Evolutionary conservation across 345 rosid genomes (phyloP), one percentile per base, ranked within the genome.

Genomic region (Pseudoturritis turrita): DNA sequence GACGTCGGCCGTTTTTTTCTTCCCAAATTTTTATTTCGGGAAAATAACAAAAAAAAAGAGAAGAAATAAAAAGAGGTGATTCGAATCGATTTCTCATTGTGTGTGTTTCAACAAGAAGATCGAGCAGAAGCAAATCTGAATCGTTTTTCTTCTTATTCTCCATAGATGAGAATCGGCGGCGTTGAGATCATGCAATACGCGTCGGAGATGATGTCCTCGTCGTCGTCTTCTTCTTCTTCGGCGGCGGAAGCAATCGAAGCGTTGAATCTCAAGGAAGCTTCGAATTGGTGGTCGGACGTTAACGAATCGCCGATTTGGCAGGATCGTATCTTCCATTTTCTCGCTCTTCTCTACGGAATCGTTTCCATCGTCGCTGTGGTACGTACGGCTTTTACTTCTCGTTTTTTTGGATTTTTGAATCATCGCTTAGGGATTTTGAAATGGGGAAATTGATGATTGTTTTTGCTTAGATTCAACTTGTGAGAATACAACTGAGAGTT

Each of bases 401-500:
- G 21, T 2, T 7, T n/a, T n/a, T 25, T 2, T 7, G 10, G 33
- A 29, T 29, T 29, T 18, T 35, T 37, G 33, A 39, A 17, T 41
- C 61, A 10, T 52, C 5, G 54, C 18, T 51, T 63, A 59, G 60
- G 62, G 62, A 50, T 51, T 60, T 7, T 14, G 40, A 18, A 18
- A 17, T 6, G 29, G 25, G 35, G 41, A 14, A 21, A 52, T 68
- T 17, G n/a, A 39, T 65, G 21, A 43, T 54, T 55, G 72, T 43
- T 63, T 10, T 44, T 36, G 62, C 2, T n/a, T 68, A 92, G 98
- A 81, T 92, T 84, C 98, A 92, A 86, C 68, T 92, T 50, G 78
- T 90, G 52, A 83, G 98, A 61, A 92, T 92, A 69, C 96, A 90
- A 73, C 64, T 90, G 71, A 80, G 97, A 79, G 98, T 92, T 77